These are phyloP conservation scores for Closterium sp. DNA, from an alignment of 139 green algal genomes.

Conservation along the genomic window DNA sequence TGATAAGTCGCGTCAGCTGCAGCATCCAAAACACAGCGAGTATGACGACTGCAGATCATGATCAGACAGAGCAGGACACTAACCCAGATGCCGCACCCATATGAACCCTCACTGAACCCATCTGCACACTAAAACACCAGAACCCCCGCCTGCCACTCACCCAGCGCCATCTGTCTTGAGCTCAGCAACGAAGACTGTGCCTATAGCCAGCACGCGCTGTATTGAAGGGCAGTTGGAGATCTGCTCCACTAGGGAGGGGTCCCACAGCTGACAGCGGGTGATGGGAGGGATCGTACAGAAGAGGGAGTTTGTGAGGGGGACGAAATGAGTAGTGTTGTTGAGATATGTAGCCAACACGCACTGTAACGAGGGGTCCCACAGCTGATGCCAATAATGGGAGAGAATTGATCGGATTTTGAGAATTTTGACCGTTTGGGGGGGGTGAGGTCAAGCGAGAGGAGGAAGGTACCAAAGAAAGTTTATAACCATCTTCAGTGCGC, in stretches of 20 bases:
- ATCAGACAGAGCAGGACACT: too few relatives aligned
- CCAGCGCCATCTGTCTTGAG: neutral
- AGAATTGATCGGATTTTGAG: neutral
- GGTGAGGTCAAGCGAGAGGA: too few relatives aligned
- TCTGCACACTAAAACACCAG: too few relatives aligned
- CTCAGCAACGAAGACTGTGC: neutral
- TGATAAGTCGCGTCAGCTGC: too few relatives aligned
- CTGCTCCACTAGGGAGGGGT: neutral
- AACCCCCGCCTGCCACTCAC: neutral
- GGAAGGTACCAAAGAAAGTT: too few relatives aligned
- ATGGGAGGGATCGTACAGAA: neutral
- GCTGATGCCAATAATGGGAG: neutral
- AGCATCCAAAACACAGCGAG: too few relatives aligned
- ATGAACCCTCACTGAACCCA: too few relatives aligned
- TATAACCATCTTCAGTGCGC: too few relatives aligned
- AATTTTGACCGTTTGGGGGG: too few relatives aligned
- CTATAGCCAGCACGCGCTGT: neutral
- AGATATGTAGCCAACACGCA: neutral
- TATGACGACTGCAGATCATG: too few relatives aligned
- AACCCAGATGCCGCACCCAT: too few relatives aligned
- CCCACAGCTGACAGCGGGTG: neutral
- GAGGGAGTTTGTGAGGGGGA: neutral
- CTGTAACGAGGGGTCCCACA: neutral
- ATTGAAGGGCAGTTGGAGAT: neutral
- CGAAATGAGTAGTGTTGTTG: too few relatives aligned